Conservation (phyloP, 345 rosid genomes). For the Euphorbia tirucalli region DNA sequence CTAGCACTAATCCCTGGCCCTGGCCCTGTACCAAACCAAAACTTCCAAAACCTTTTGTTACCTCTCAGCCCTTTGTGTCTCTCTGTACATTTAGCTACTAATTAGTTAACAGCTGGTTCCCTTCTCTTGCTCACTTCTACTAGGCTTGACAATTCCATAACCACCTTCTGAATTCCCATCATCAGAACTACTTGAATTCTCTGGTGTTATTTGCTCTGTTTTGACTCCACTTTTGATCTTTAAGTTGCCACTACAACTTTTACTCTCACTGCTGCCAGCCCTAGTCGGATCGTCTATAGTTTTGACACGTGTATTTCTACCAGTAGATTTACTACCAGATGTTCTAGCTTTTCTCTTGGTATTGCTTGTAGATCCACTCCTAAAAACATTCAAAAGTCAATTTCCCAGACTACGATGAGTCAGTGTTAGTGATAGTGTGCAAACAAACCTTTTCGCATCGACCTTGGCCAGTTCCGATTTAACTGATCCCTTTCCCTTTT, state of each 20-base stretch:
- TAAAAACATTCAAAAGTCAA: constrained; percentile 13
- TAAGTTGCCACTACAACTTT: constrained; percentile 11
- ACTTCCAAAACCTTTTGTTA: neutral
- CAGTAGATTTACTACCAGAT: neutral
- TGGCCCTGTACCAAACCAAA: neutral
- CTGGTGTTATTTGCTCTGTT: constrained; percentile 1
- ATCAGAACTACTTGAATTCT: neutral
- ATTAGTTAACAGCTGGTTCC: neutral
- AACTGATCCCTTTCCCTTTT: constrained; percentile 23
- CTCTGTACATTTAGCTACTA: constrained; percentile 10
- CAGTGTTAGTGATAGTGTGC: neutral
- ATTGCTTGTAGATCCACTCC: constrained; percentile 17
- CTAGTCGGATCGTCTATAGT: neutral
- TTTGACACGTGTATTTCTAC: neutral
- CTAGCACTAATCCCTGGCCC: too few relatives aligned
- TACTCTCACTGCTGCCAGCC: neutral
- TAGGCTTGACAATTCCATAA: neutral
- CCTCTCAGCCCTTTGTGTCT: neutral
- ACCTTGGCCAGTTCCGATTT: constrained; percentile 19
- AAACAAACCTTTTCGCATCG: constrained; percentile 31
- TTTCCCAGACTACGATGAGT: neutral
- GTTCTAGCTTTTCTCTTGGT: constrained; percentile 20
- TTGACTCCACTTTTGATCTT: constrained; percentile 6
- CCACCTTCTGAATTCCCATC: neutral
- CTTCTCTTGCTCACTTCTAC: neutral